Evolutionary conservation across 2,329 filamentous ascomycete species (phyloP).

Genomic region (Trichoderma aggressivum): DNA sequence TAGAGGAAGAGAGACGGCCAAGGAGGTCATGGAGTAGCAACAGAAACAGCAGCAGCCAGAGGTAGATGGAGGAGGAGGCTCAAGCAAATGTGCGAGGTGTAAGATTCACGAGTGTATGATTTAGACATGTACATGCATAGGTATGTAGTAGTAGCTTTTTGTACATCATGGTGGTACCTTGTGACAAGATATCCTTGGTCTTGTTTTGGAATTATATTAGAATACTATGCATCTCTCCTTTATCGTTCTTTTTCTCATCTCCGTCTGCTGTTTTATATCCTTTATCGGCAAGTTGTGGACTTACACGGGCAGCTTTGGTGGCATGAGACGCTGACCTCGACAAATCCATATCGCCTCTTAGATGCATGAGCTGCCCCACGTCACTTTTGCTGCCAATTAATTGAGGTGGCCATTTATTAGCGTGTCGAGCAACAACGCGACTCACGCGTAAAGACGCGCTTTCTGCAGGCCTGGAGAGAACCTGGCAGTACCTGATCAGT

Average conservation of each 20-base stretch:
- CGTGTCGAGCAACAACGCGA: slow-evolving; percentile 14
- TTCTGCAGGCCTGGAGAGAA: background rate
- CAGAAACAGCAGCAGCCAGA: background rate
- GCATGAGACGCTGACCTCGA: background rate
- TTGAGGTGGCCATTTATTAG: slow-evolving; percentile 2
- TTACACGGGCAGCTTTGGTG: background rate
- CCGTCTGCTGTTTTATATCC: background rate
- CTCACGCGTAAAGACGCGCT: slow-evolving; percentile 20
- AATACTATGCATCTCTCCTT: background rate
- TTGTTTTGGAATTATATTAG: background rate
- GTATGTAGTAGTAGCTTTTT: background rate
- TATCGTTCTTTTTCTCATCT: background rate
- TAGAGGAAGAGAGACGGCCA: background rate
- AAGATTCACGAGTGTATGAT: slow-evolving; percentile 2
- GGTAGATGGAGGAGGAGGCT: background rate
- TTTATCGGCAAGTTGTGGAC: background rate
- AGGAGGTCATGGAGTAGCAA: background rate
- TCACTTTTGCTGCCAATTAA: background rate
- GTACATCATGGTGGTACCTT: background rate
- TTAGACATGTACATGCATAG: no score
- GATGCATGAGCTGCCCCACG: slow-evolving; percentile 2
- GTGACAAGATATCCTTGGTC: background rate
- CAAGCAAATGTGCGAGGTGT: background rate
- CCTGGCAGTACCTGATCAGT: background rate
- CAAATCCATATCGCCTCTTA: background rate